phyloP scores from a whole-genome alignment of 1,284 basidiomycete genomes.

The Cryptococcus sp. region DNA sequence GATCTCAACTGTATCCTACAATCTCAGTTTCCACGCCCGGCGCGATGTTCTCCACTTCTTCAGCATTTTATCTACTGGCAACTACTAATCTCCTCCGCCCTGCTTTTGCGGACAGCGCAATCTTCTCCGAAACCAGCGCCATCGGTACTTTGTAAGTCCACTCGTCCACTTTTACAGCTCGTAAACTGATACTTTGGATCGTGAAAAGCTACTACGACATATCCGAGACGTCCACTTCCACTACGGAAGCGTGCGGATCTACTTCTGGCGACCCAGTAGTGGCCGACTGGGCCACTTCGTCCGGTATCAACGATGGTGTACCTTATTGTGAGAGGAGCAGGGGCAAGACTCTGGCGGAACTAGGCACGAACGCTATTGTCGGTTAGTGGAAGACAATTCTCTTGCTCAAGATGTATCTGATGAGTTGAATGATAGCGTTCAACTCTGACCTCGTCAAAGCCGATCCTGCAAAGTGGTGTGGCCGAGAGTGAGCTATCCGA shows the following conservation, averaged over 20 bases:
- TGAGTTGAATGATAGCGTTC: no score
- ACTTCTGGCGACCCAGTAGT: conserved; percentile 16
- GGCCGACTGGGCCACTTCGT: conserved; percentile 13
- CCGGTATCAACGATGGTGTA: conserved; percentile 17
- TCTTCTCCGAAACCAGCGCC: not conserved
- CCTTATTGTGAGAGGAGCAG: conserved; percentile 17
- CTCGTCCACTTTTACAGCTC: not conserved
- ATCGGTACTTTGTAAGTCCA: not conserved
- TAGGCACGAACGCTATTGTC: conserved; percentile 28
- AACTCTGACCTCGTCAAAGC: conserved; percentile 17
- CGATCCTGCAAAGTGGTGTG: conserved; percentile 27
- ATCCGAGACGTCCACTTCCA: conserved; percentile 8
- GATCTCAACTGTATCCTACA: not conserved
- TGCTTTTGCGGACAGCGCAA: not conserved
- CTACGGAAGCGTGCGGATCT: conserved; percentile 11
- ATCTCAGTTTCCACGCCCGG: not conserved
- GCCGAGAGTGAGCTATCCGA: conserved; percentile 21
- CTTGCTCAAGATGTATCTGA: not conserved
- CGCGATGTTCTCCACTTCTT: not conserved
- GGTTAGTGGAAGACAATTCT: conserved; percentile 14
- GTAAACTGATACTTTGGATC: not conserved
- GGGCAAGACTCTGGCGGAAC: conserved; percentile 14
- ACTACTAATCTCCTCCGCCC: not conserved
- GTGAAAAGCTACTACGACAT: conserved; percentile 23
- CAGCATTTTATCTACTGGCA: not conserved